Percentiles rank a stretch among this genome's conserved stretches.
These are phyloP conservation scores for Tolypocladium inflatum DNA, from an alignment of 2,329 filamentous ascomycete genomes.

Conservation along the genomic window DNA sequence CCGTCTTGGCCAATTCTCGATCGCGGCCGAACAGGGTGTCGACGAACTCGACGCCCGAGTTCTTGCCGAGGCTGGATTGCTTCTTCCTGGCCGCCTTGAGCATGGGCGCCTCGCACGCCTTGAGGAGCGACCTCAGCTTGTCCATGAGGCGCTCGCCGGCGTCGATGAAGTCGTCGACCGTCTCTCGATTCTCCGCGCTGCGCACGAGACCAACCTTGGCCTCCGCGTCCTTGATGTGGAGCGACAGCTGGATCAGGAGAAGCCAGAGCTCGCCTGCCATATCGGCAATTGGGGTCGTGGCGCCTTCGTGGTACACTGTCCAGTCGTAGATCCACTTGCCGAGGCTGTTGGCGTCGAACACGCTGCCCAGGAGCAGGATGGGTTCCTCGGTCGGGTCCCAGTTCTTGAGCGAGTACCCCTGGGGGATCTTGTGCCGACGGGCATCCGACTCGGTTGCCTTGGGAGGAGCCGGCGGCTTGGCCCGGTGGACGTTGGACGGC, in stretches of 20 bases:
- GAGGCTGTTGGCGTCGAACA: constrained; percentile 94
- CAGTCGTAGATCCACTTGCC: constrained; percentile 99
- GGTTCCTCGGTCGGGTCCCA: constrained; percentile 94
- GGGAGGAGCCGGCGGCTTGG: constrained; percentile 22
- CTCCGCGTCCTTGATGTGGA: constrained; percentile 87
- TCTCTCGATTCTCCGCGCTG: constrained; percentile 62
- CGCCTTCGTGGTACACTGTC: constrained; percentile 85
- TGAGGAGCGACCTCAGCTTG: constrained; percentile 78
- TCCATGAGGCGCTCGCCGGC: constrained; percentile 79
- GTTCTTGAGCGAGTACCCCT: constrained; percentile 92
- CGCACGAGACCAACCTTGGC: constrained; percentile 67
- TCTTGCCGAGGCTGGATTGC: constrained; percentile 66
- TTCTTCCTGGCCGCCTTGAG: constrained; percentile 75
- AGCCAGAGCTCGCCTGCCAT: constrained; percentile 94
- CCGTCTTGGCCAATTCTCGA: constrained; percentile 78
- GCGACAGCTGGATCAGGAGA: constrained; percentile 83
- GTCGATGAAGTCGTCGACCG: constrained; percentile 84
- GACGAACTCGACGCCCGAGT: constrained; percentile 89
- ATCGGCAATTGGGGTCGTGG: constrained; percentile 75
- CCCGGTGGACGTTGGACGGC: constrained; percentile 22
- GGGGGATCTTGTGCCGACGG: constrained; percentile 63
- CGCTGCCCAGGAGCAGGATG: constrained; percentile 87
- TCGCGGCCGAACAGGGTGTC: constrained; percentile 91
- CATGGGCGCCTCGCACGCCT: constrained; percentile 91
- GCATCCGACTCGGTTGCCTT: constrained; percentile 52